Evolutionary conservation across 257 asterid genomes (phyloP), one percentile per base, ranked within the genome.

Genomic region (Voacanga thouarsii): DNA sequence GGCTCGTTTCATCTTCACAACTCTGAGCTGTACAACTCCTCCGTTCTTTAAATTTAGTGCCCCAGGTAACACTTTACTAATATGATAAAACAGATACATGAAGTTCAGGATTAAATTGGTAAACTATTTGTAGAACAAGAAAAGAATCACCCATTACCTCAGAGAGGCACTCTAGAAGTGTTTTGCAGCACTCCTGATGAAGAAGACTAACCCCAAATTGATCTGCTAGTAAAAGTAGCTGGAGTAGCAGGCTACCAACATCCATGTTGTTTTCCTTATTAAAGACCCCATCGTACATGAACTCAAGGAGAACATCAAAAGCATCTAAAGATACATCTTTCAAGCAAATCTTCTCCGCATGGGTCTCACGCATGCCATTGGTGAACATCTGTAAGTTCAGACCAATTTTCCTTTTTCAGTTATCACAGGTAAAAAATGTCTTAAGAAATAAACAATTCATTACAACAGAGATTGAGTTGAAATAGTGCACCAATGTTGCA

Each of bases 131-230:
- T 24, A 3, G 57, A 70, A 72, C 47, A 76, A 75, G 80, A 79
- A 47, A 37, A 70, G 8, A 44, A 57, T 41, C 50, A 76, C 64
- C 19, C 59, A 75, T 79, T 93, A 96, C 99, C 99, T 96, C 99
- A 60, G 95, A 86, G 6, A 96, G 89, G 82, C 89, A 88, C 84
- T 96, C 99, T 59, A 96, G 78, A 77, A 96, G 89, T 77, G 86
- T 85, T 87, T 93, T 96, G 89, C 99, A 96, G 81, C 97, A 96
- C 75, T 96, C 99, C 84, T 92, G 99, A 78, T 91, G 98, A 87
- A 96, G 99, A 81, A 89, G 94, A 57, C 91, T 87, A 71, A 96
- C 93, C 72, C 97, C 99, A 56, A 90, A 92, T 77, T 92, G 94
- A 87, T 96, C 99, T 16, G 98, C 92, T 89, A 93, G 79, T 76